Conservation (phyloP, 176 grass and related monocot species). For the barley (Hordeum vulgare) region DNA sequence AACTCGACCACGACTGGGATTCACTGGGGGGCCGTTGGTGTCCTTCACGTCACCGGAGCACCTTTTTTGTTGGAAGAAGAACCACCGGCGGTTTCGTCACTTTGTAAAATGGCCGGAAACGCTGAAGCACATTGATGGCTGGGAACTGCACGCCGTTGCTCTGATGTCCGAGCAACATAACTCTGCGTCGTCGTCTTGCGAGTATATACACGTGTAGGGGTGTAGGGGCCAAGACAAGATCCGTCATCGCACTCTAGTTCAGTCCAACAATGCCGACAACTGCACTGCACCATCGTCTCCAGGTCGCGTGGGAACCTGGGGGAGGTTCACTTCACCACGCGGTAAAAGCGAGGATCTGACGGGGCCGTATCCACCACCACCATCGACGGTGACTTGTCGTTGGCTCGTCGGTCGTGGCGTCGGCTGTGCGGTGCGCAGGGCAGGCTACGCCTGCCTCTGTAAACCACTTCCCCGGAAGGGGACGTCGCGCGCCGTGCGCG, state of each 20-base stretch:
- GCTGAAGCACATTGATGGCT: not conserved
- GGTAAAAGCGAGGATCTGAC: not conserved
- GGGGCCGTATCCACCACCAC: not conserved
- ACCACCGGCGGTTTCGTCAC: not conserved
- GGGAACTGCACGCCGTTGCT: not conserved
- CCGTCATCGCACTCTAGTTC: not conserved
- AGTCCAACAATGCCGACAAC: not conserved
- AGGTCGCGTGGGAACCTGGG: not conserved
- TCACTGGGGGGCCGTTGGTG: not conserved
- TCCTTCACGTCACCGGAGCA: not conserved
- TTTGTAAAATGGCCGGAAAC: not conserved
- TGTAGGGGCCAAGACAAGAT: not conserved
- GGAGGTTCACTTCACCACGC: not conserved
- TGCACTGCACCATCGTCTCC: not conserved
- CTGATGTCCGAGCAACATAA: not conserved
- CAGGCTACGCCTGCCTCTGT: slow-evolving; percentile 21
- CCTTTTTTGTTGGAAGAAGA: not conserved
- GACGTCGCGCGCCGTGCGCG: not conserved
- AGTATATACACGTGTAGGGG: not conserved
- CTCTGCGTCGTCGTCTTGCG: not conserved
- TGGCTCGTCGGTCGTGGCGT: not conserved
- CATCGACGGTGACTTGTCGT: not conserved
- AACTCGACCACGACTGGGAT: not conserved
- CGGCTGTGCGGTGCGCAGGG: not conserved
- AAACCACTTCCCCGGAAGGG: slow-evolving; percentile 40